Evolutionary conservation across 2,329 filamentous ascomycete genomes (phyloP).

Genomic region (Blastomyces parvus): DNA sequence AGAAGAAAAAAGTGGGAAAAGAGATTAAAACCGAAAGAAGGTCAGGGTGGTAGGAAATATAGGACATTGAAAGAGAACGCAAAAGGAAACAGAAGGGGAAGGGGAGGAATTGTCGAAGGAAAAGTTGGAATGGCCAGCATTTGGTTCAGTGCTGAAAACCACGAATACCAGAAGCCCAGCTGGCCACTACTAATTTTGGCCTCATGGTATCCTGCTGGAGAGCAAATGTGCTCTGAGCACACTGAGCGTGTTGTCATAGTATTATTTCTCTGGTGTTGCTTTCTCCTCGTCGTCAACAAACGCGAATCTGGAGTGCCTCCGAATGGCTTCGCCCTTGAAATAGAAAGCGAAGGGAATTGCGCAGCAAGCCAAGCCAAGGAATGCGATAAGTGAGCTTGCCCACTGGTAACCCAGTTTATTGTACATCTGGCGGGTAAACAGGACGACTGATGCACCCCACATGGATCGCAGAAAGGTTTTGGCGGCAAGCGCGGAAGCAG

Average conservation of each 20-base stretch:
- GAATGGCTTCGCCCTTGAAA: conserved; percentile 62
- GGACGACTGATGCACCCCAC: conserved; percentile 67
- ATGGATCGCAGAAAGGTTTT: conserved; percentile 72
- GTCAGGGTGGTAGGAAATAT: neutral
- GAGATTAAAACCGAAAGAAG: neutral
- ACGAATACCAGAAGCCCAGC: neutral
- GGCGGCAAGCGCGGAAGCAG: conserved; percentile 68
- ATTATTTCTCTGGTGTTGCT: conserved; percentile 1
- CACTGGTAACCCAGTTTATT: conserved; percentile 61
- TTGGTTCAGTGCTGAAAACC: neutral
- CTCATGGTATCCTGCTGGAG: neutral
- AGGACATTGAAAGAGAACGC: neutral
- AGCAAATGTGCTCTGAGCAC: neutral
- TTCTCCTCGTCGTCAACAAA: conserved; percentile 46
- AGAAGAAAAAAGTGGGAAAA: neutral
- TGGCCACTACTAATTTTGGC: neutral
- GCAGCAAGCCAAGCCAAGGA: conserved; percentile 68
- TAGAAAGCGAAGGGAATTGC: conserved; percentile 77
- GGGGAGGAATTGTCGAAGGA: neutral
- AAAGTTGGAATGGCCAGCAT: neutral
- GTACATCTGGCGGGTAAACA: conserved; percentile 80
- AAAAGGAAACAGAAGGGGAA: neutral
- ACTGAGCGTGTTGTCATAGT: neutral
- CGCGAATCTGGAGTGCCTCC: conserved; percentile 60
- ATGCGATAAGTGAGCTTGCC: conserved; percentile 63